Evolutionary conservation across 1,284 basidiomycete species (phyloP).

Genomic region (Pisolithus thermaeus): DNA sequence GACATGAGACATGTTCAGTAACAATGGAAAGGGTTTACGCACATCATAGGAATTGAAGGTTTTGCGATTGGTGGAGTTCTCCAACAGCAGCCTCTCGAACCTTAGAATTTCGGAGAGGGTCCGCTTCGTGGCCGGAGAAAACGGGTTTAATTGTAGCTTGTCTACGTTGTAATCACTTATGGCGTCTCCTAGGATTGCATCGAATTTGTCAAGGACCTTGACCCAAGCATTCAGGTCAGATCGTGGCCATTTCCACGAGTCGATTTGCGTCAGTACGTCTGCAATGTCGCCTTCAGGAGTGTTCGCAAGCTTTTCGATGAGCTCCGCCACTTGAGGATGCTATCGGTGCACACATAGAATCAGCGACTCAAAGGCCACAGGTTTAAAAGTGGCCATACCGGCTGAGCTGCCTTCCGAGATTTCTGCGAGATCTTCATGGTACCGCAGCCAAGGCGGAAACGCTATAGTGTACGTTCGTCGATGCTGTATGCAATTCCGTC

Average conservation of each 20-base stretch:
- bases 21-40: constrained; percentile 31
- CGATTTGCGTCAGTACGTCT: constrained; percentile 58
- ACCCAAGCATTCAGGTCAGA: constrained; percentile 98
- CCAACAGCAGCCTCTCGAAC: constrained; percentile 86
- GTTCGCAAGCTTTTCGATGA: constrained; percentile 62
- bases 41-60: constrained; percentile 97
- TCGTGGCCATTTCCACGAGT: constrained; percentile 90
- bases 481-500: constrained; percentile 3
- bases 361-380: constrained; percentile 27
- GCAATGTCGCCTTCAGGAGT: constrained; percentile 64
- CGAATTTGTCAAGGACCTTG: constrained; percentile 92
- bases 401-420: constrained; percentile 68
- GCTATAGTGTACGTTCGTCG: constrained; percentile 15
- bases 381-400: constrained; percentile 36
- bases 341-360: constrained; percentile 26
- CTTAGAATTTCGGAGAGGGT: constrained; percentile 78
- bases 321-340: constrained; percentile 72
- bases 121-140: constrained; percentile 74
- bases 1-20: constrained; percentile 12
- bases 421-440: constrained; percentile 78
- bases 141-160: constrained; percentile 76
- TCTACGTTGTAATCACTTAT: constrained; percentile 83
- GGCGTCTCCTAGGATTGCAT: constrained; percentile 77
- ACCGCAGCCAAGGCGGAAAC: constrained; percentile 45
- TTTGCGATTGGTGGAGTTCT: constrained; percentile 98